These are phyloP conservation scores for Coemansia sp. DNA, from an alignment of 192 early-diverging fungal genomes.

Conservation along the genomic window DNA sequence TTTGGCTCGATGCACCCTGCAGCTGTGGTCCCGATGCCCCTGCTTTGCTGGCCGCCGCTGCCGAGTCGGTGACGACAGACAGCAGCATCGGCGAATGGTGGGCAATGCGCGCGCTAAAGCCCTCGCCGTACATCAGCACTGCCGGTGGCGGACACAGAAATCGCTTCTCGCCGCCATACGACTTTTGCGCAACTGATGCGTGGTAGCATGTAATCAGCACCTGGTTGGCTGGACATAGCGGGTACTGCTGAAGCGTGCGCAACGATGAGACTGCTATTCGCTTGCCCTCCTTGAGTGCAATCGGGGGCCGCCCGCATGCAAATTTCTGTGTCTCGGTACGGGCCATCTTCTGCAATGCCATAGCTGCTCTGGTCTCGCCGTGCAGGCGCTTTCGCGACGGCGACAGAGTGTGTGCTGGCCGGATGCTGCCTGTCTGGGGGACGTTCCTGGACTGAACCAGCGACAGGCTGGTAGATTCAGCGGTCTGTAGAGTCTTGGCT, in stretches of 20 bases:
- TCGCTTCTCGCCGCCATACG: conserved; percentile 90
- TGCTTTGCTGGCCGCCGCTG: conserved; percentile 3
- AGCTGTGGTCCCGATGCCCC: not conserved
- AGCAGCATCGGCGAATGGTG: conserved; percentile 61
- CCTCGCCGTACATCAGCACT: conserved; percentile 59
- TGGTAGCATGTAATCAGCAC: conserved; percentile 82
- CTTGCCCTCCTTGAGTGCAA: not conserved
- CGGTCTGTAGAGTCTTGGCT: not conserved
- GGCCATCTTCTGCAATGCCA: conserved; percentile 31
- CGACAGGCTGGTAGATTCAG: not conserved
- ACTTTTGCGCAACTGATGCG: conserved; percentile 87
- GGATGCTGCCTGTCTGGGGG: not conserved
- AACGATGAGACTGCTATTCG: conserved; percentile 8
- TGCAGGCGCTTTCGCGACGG: conserved; percentile 13
- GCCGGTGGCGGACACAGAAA: conserved; percentile 78
- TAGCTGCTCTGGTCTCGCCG: conserved; percentile 12
- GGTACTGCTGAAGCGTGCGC: conserved; percentile 12
- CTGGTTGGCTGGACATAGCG: conserved; percentile 36
- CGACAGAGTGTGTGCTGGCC: not conserved
- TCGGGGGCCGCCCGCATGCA: not conserved
- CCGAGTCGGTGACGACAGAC: conserved; percentile 60
- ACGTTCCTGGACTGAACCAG: too few species aligned
- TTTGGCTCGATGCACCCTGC: not conserved
- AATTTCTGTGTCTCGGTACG: conserved; percentile 13
- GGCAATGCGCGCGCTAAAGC: conserved; percentile 38